Base-by-base conservation (phyloP, 2,329 filamentous ascomycete genomes). In the Phialophora macrospora region DNA sequence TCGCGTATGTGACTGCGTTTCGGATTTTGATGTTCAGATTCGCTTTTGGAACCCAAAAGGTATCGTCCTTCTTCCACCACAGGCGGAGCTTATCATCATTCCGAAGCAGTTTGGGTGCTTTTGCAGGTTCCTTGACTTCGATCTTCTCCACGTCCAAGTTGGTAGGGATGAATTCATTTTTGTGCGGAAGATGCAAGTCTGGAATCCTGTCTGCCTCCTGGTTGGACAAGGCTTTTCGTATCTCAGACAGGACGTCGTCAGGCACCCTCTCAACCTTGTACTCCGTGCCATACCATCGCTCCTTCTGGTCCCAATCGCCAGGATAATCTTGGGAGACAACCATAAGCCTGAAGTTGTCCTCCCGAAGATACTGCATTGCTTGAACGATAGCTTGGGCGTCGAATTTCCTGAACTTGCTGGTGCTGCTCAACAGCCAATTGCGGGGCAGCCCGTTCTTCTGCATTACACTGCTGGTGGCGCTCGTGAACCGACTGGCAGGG, bases 21-120 rank as follows among this genome's bases (percentile, higher is more conserved):
- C 89, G 87, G 70, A 96, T 84, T 71, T 89, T 92, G 69, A 97
- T 87, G 70, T 93, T 86, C 20, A 98, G 82, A 65, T 93, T 95
- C 3, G 92, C 95, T 77, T 96, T 97, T 8, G 95, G 95, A 9
- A 98, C 95, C 93, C 94, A 98, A 78, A 98, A 99, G 0, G 89
- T 93, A 73, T 99, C 95, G 73, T 99, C 95, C 79, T 98, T 98
- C 82, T 99, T 99, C 83, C 89, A 97, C 95, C 95, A 99, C 2
- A 92, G 90, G 32, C 93, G 88, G 0, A 91, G 88, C 38, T 88
- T 81, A 5, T 88, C 84, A 71, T 97, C 94, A 72, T 96, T 93
- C 71, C 93, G 88, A 68, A 99, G 89, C 26, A 99, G 83, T 67
- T 88, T 90, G 0, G 95, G 95, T 0, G 87, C 83, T 62, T 90